Evolutionary conservation across 805 yeast species (phyloP), one percentile per base, ranked within the genome.

Genomic region (Metschnikowia proteae): DNA sequence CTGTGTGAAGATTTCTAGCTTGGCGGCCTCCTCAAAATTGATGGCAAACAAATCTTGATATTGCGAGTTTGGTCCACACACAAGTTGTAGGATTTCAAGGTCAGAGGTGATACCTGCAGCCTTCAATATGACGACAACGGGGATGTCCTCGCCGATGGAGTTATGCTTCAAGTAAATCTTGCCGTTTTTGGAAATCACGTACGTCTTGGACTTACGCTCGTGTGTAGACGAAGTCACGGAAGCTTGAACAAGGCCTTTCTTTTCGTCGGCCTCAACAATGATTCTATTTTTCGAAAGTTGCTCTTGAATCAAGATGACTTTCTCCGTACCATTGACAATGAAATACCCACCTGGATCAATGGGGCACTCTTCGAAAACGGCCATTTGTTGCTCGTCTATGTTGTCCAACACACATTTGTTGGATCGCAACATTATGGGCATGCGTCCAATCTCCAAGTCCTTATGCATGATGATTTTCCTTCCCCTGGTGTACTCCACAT

Each of bases 341-440:
- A 94, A 94, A 64, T 94, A 94, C 60, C 99, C 99, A 70, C 99
- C 99, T 5, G 99, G 99, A 69, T 94, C 99, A 43, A 94, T 74
- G 0, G 99, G 99, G 68, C 99, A 94, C 68, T 94, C 99, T 58
- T 88, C 84, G 57, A 87, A 74, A 26, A 71, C 71, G 0, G 99
- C 97, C 98, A 94, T 92, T 58, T 82, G 85, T 29, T 72, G 66
- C 60, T 92, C 96, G 44, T 81, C 75, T 42, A 86, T 82, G 17
- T 90, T 95, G 53, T 82, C 82, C 51, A 94, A 73, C 32, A 88
- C 83, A 77, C 99, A 94, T 65, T 90, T 89, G 64, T 89, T 88
- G 26, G 96, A 87, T 59, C 97, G 78, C 59, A 94, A 76, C 99
- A 94, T 94, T 60, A 94, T 84, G n/a, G 99, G 99, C 97, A 94